phyloP scores from a whole-genome alignment of 2,329 filamentous ascomycete genomes.

The Mariannaea sp. region DNA sequence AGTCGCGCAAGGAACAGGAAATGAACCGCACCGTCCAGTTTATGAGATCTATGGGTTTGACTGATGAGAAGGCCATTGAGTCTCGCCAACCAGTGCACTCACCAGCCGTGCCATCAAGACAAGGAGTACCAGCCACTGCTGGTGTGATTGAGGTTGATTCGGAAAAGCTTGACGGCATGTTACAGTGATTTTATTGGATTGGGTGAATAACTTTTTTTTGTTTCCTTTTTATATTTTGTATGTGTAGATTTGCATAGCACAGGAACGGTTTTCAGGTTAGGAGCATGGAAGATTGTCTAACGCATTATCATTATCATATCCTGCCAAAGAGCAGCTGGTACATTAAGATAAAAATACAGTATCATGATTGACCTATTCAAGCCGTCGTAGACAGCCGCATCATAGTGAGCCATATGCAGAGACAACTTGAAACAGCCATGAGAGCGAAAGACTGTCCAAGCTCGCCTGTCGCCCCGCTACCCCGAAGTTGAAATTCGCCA shows the following conservation, averaged over 20 bases:
- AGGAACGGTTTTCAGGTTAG: background rate
- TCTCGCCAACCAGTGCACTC: slow-evolving; percentile 25
- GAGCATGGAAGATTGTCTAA: slow-evolving; percentile 1
- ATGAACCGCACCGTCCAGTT: slow-evolving; percentile 59
- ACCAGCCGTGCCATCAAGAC: background rate
- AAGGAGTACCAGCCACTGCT: background rate
- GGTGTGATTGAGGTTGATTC: slow-evolving; percentile 5
- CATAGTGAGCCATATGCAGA: slow-evolving; percentile 10
- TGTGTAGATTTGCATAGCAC: background rate
- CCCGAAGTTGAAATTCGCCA: slow-evolving; percentile 16
- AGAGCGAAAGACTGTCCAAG: slow-evolving; percentile 26
- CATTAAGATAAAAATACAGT: background rate
- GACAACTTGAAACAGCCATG: slow-evolving; percentile 19
- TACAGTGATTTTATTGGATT: slow-evolving; percentile 4
- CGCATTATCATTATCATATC: background rate
- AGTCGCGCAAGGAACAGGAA: slow-evolving; percentile 58
- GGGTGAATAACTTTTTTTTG: too few relatives aligned
- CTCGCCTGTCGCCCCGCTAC: slow-evolving; percentile 13
- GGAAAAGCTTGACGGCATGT: slow-evolving; percentile 6
- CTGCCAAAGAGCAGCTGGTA: background rate
- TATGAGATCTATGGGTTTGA: slow-evolving; percentile 52
- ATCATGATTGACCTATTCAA: background rate
- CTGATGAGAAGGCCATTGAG: slow-evolving; percentile 30
- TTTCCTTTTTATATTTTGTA: too few relatives aligned
- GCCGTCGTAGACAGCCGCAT: background rate